phyloP scores from a whole-genome alignment of 257 asterid genomes.

The Lycium ferocissimum region DNA sequence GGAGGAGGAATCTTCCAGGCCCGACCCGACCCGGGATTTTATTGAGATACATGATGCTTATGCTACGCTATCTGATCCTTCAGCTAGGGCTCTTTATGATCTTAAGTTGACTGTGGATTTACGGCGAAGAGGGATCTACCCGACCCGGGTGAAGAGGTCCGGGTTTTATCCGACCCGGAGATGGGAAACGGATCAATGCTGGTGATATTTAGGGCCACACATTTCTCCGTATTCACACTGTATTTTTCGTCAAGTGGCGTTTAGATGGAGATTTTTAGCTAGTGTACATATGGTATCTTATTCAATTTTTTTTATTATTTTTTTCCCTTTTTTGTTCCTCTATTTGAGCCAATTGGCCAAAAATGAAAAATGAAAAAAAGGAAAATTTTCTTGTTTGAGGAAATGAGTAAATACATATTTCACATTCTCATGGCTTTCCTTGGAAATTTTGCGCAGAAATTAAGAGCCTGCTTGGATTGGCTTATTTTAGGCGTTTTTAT shows the following conservation, averaged over 20 bases:
- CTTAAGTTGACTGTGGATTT: conserved; percentile 40
- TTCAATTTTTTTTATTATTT: neutral
- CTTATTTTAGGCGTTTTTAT: no score
- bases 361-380: neutral
- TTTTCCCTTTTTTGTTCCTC: neutral
- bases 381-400: neutral
- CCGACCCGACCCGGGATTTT: conserved; percentile 58
- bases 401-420: neutral
- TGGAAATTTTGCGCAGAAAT: no score
- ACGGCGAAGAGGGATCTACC: no score
- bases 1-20: conserved; percentile 24
- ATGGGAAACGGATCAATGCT: conserved; percentile 99
- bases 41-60: conserved; percentile 83
- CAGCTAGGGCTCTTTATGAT: conserved; percentile 72
- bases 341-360: neutral
- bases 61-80: conserved; percentile 79
- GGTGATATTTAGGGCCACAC: conserved; percentile 50
- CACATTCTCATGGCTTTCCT: neutral
- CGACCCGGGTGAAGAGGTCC: neutral
- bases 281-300: neutral
- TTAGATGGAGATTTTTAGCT: conserved; percentile 28
- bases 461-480: no score
- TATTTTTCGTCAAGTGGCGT: neutral
- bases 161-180: conserved; percentile 67
- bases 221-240: neutral